Conservation (phyloP, 2,329 filamentous ascomycete genomes). For the Emergomyces orientalis region DNA sequence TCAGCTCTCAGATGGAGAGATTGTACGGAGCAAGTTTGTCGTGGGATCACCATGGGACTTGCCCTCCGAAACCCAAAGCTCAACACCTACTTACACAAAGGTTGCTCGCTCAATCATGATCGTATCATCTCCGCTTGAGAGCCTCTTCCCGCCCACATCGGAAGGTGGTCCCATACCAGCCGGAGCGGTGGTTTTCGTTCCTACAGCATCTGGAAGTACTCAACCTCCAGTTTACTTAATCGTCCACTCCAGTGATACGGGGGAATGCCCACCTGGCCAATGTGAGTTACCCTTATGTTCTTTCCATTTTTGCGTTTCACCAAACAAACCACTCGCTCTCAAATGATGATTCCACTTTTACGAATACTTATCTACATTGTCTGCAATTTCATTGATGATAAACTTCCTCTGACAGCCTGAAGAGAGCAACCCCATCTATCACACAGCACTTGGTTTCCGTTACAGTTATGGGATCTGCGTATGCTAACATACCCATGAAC, state of each 20-base stretch:
- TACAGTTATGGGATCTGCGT: neutral
- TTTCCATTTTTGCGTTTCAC: slow-evolving; percentile 11
- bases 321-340: slow-evolving; percentile 26
- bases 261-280: slow-evolving; percentile 81
- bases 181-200: slow-evolving; percentile 45
- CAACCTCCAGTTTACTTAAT: slow-evolving; percentile 50
- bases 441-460: neutral
- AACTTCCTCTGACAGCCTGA: slow-evolving; percentile 81
- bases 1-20: slow-evolving; percentile 30
- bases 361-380: slow-evolving; percentile 99
- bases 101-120: slow-evolving; percentile 58
- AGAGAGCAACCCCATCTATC: slow-evolving; percentile 32
- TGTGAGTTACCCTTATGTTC: slow-evolving; percentile 57
- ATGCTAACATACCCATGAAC: slow-evolving; percentile 12
- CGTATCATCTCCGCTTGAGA: slow-evolving; percentile 54
- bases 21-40: slow-evolving; percentile 29
- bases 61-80: slow-evolving; percentile 15
- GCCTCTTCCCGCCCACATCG: slow-evolving; percentile 59
- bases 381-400: slow-evolving; percentile 87
- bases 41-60: slow-evolving; percentile 33
- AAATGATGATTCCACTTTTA: slow-evolving; percentile 71
- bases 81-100: slow-evolving; percentile 21
- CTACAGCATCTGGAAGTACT: slow-evolving; percentile 22
- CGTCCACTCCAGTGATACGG: slow-evolving; percentile 80
- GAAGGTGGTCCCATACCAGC: slow-evolving; percentile 71